These are phyloP conservation scores for Coemansia sp. DNA, from an alignment of 192 early-diverging fungal genomes.

Conservation along the genomic window DNA sequence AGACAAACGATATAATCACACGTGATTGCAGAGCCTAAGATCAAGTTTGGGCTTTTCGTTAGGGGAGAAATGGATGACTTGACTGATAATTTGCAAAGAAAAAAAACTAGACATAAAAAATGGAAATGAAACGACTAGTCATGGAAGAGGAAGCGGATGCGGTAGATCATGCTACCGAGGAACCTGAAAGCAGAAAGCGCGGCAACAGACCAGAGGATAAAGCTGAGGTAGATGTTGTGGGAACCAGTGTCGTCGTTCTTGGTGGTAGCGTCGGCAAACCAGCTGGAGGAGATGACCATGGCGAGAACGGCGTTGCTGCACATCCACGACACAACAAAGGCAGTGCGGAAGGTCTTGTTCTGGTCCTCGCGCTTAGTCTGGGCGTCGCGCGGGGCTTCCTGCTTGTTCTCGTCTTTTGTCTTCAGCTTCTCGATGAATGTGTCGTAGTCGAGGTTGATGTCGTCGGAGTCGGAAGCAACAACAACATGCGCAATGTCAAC, in stretches of 20 bases:
- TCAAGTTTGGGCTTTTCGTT: no score
- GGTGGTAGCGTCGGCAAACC: constrained; percentile 47
- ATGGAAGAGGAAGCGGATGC: constrained; percentile 58
- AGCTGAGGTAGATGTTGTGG: constrained; percentile 75
- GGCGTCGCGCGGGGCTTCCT: constrained; percentile 58
- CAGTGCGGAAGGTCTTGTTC: constrained; percentile 85
- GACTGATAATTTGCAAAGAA: not conserved
- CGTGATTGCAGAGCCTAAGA: no score
- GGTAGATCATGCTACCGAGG: constrained; percentile 72
- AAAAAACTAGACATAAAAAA: constrained; percentile 2
- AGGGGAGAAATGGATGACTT: no score
- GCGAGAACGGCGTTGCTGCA: constrained; percentile 78
- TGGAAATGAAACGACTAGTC: constrained; percentile 14
- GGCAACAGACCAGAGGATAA: constrained; percentile 87
- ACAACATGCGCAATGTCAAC: constrained; percentile 72
- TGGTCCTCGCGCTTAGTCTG: constrained; percentile 88
- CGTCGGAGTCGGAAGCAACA: constrained; percentile 71
- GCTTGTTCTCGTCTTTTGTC: constrained; percentile 41
- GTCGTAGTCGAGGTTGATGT: constrained; percentile 85
- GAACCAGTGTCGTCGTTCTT: constrained; percentile 40
- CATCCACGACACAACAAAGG: constrained; percentile 82
- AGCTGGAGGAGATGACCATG: constrained; percentile 64
- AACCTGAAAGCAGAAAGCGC: constrained; percentile 72
- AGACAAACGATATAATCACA: no score
- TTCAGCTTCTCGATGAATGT: constrained; percentile 67